phyloP scores from a whole-genome alignment of 306 rosid genomes.

The Gleditsia sinensis region DNA sequence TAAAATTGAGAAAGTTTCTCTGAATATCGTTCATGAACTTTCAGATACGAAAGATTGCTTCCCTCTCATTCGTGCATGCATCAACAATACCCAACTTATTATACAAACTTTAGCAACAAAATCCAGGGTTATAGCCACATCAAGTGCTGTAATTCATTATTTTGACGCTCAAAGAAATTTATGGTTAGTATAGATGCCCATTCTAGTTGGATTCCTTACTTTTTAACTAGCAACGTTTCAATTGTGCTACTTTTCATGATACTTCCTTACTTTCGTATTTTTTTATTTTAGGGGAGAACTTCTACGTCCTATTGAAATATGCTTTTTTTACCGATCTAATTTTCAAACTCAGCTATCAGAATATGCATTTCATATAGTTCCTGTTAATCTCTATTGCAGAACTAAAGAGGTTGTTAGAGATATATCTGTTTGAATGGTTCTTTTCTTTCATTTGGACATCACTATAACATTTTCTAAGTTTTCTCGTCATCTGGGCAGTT shows the following conservation, averaged over 20 bases:
- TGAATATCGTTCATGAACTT: conserved; percentile 73
- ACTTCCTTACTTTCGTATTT: conserved; percentile 18
- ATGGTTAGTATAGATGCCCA: conserved; percentile 62
- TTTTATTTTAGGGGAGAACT: conserved; percentile 69
- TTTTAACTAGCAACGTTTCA: conserved; percentile 13
- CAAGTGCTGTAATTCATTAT: conserved; percentile 52
- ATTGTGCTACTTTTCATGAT: conserved; percentile 19
- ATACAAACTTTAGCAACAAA: conserved; percentile 65
- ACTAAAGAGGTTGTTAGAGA: conserved; percentile 65
- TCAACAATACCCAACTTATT: conserved; percentile 55
- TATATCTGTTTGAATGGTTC: conserved; percentile 32
- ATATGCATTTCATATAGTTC: conserved; percentile 56
- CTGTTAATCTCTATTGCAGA: conserved; percentile 75
- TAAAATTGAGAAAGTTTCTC: conserved; percentile 56
- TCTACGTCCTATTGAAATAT: conserved; percentile 69
- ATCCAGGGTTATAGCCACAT: conserved; percentile 75
- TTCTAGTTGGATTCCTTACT: conserved; percentile 18
- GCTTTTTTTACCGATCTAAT: conserved; percentile 66
- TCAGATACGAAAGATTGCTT: conserved; percentile 59
- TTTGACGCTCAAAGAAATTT: conserved; percentile 68
- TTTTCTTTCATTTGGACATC: conserved; percentile 28
- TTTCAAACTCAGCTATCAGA: conserved; percentile 47
- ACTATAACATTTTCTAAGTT: conserved; percentile 32
- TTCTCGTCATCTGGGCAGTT: conserved; percentile 56
- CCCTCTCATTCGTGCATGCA: conserved; percentile 69